Percentiles rank a stretch among this genome's conserved stretches.
Conservation (phyloP, 345 rosid genomes). For the Eucalyptus tenuipes region DNA sequence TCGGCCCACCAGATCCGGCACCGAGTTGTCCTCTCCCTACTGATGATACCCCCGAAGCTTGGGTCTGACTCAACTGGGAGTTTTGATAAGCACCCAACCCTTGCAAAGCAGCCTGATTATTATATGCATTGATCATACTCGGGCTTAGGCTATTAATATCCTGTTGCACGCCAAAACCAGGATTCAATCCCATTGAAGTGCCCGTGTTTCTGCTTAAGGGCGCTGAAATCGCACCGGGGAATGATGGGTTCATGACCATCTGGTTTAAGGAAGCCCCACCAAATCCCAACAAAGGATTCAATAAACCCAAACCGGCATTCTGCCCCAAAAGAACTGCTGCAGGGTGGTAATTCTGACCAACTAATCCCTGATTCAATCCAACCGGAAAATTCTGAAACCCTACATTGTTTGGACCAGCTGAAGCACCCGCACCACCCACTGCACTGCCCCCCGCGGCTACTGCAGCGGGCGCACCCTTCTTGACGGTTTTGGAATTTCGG, state of each 20-base stretch:
- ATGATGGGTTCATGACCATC: not conserved
- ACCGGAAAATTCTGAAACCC: not conserved
- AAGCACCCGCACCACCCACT: not conserved
- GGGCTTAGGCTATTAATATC: not conserved
- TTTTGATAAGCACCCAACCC: conserved; percentile 5
- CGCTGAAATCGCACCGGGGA: not conserved
- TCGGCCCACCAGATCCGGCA: not conserved
- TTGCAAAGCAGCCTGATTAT: conserved; percentile 5
- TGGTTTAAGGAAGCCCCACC: not conserved
- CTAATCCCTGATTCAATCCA: not conserved
- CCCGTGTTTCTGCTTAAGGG: not conserved
- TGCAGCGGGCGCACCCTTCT: conserved; percentile 6
- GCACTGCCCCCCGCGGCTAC: not conserved
- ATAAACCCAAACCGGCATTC: not conserved
- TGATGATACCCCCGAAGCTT: conserved; percentile 2
- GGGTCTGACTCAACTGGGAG: conserved; percentile 9
- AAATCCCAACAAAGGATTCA: not conserved
- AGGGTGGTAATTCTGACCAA: not conserved
- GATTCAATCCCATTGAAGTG: not conserved
- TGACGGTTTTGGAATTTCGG: conserved; percentile 20
- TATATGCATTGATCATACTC: conserved; percentile 3
- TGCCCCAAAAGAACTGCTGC: not conserved
- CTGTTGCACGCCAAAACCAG: not conserved
- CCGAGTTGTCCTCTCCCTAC: not conserved
- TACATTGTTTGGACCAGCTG: not conserved